Percentiles rank a stretch among this genome's conserved stretches.
phyloP scores from a whole-genome alignment of 2,329 filamentous ascomycete species.

The Aspergillus pseudotamarii region DNA sequence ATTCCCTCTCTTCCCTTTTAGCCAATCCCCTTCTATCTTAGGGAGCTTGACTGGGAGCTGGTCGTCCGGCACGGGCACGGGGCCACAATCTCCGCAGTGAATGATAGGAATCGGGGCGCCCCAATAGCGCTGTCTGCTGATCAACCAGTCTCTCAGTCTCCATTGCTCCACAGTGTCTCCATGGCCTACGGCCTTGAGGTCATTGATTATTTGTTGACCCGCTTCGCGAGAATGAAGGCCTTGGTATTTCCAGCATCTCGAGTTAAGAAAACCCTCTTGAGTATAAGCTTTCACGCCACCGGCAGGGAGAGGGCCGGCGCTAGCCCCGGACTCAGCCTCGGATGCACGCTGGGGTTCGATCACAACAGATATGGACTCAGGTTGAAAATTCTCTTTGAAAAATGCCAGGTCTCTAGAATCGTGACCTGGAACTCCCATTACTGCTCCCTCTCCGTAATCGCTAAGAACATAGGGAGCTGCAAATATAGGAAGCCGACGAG shows the following conservation, averaged over 20 bases:
- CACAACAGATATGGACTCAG: slow-evolving; percentile 65
- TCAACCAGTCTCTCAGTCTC: slow-evolving; percentile 85
- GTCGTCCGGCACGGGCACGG: slow-evolving; percentile 74
- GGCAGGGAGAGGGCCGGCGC: slow-evolving; percentile 24
- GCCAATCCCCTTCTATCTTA: slow-evolving; percentile 67
- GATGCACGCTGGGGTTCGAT: slow-evolving; percentile 50
- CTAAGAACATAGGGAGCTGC: slow-evolving; percentile 83
- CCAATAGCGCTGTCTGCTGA: slow-evolving; percentile 93
- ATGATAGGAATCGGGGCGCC: slow-evolving; percentile 87
- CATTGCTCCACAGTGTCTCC: slow-evolving; percentile 70
- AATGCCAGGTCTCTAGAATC: slow-evolving; percentile 78
- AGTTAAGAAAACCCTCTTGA: slow-evolving; percentile 68
- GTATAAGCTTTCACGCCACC: slow-evolving; percentile 60
- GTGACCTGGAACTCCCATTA: slow-evolving; percentile 91
- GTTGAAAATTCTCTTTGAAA: slow-evolving; percentile 70
- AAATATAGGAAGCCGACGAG: slow-evolving; percentile 68
- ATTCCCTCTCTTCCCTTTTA: slow-evolving; percentile 71
- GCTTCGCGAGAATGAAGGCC: slow-evolving; percentile 67
- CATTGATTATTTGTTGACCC: slow-evolving; percentile 60
- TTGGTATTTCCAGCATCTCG: slow-evolving; percentile 65
- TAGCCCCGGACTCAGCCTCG: slow-evolving; percentile 10
- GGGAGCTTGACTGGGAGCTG: slow-evolving; percentile 79
- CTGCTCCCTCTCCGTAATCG: slow-evolving; percentile 82
- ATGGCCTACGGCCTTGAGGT: slow-evolving; percentile 54
- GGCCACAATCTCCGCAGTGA: slow-evolving; percentile 75